Conservation (phyloP, 1,284 basidiomycete genomes). For the Cutaneotrichosporon sp. region DNA sequence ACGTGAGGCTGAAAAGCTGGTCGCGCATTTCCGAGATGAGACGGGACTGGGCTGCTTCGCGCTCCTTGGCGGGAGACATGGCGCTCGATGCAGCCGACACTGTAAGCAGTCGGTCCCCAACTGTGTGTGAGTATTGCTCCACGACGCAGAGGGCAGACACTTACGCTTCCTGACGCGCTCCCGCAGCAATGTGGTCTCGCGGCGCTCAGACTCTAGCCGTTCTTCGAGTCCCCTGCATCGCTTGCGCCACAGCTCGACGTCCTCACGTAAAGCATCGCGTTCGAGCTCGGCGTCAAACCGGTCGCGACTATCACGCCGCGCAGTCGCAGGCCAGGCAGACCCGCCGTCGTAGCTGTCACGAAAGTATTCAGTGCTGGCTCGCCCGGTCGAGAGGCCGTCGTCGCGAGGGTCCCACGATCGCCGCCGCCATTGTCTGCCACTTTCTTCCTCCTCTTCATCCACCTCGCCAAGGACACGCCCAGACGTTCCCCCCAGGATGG, state of each 20-base stretch:
- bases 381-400: constrained; percentile 2
- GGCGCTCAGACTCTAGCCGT: constrained; percentile 33
- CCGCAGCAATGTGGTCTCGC: constrained; percentile 27
- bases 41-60: constrained; percentile 22
- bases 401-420: constrained; percentile 6
- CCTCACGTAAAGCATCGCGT: constrained; percentile 39
- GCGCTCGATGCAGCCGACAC: constrained; percentile 21
- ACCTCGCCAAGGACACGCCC: constrained; percentile 39
- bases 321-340: not conserved
- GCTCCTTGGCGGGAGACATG: constrained; percentile 9
- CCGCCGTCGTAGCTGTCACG: constrained; percentile 20
- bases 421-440: not conserved
- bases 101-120: constrained; percentile 30
- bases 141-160: constrained; percentile 5
- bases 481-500: constrained; percentile 21
- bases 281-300: constrained; percentile 42
- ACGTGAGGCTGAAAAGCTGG: constrained; percentile 37
- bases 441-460: constrained; percentile 34
- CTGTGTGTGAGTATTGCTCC: constrained; percentile 8
- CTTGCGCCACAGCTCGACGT: constrained; percentile 39
- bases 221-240: constrained; percentile 37
- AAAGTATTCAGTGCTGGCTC: constrained; percentile 17
- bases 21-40: constrained; percentile 37
- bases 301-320: constrained; percentile 16
- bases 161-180: constrained; percentile 43